These are phyloP conservation scores for Phytophthora kernoviae DNA, from an alignment of 352 stramenopile species.

Conservation along the genomic window DNA sequence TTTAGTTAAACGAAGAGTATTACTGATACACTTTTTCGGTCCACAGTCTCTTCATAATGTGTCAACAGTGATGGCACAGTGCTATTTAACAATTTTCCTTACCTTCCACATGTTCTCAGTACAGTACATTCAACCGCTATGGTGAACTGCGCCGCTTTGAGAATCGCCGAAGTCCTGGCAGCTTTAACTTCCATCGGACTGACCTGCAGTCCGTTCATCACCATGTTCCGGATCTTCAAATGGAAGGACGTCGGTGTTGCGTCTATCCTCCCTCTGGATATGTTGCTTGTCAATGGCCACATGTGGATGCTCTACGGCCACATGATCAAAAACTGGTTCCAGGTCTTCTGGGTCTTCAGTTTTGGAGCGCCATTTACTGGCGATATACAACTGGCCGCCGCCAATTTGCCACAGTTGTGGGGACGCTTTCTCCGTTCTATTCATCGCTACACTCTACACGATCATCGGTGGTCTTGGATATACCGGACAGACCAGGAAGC, in stretches of 20 bases:
- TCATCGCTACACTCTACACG: conserved; percentile 39
- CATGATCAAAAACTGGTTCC: conserved; percentile 32
- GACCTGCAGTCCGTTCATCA: conserved; percentile 12
- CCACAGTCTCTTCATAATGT: no score
- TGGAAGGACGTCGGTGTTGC: conserved; percentile 7
- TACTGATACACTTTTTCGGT: no score
- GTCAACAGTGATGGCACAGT: no score
- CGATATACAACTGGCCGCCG: conserved; percentile 26
- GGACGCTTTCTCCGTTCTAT: no score
- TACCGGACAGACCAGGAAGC: conserved; percentile 35
- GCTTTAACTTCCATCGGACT: no score
- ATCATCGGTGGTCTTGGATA: conserved; percentile 35
- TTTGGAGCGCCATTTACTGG: conserved; percentile 40
- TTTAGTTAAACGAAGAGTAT: no score
- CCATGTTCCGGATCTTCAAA: conserved; percentile 23
- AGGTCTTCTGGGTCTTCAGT: no score
- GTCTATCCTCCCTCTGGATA: conserved; percentile 20
- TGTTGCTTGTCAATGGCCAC: conserved; percentile 21
- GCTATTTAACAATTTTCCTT: no score
- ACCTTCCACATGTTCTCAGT: no score
- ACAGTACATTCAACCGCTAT: no score
- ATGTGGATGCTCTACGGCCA: conserved; percentile 37
- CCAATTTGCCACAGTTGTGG: conserved; percentile 25
- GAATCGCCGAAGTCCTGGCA: no score
- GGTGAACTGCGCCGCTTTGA: no score